phyloP scores from a whole-genome alignment of 2,329 filamentous ascomycete species.

The Sordariomycetes sp. region DNA sequence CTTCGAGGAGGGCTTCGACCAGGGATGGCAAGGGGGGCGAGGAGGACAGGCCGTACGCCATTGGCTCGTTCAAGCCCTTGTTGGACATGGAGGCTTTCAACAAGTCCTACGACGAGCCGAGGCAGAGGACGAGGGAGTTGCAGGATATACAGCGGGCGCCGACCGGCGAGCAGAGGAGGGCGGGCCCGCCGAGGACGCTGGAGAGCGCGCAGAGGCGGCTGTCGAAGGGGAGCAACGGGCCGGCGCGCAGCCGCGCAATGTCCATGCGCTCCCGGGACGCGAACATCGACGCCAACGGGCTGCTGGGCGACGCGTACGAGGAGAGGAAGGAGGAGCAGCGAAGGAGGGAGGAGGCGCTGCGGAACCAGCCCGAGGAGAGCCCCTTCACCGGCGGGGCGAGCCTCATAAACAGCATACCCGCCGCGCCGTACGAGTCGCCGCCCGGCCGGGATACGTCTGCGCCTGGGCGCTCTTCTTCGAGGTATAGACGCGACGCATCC shows the following conservation, averaged over 20 bases:
- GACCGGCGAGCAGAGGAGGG: background rate
- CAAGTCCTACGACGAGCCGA: slow-evolving; percentile 34
- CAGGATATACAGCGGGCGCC: background rate
- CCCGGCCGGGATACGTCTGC: slow-evolving; percentile 8
- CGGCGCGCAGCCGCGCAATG: background rate
- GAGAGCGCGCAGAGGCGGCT: background rate
- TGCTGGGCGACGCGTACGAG: slow-evolving; percentile 36
- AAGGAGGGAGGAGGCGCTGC: background rate
- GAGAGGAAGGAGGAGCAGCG: slow-evolving; percentile 24
- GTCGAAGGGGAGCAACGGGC: slow-evolving; percentile 5
- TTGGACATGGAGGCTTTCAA: slow-evolving; percentile 49
- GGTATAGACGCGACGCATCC: slow-evolving; percentile 9
- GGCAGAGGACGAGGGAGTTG: background rate
- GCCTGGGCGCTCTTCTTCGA: slow-evolving; percentile 9
- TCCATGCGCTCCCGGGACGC: slow-evolving; percentile 12
- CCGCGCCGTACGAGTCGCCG: slow-evolving; percentile 7
- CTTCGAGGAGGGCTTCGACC: slow-evolving; percentile 16
- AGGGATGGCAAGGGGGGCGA: slow-evolving; percentile 20
- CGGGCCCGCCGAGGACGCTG: background rate
- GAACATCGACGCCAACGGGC: slow-evolving; percentile 34
- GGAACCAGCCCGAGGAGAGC: slow-evolving; percentile 8
- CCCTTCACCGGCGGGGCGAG: slow-evolving; percentile 44
- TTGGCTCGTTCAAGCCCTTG: slow-evolving; percentile 56
- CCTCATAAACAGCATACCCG: slow-evolving; percentile 30
- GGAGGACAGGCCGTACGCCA: slow-evolving; percentile 43